phyloP scores from a whole-genome alignment of 768 basidiomycete genomes.

The Trametes coccinea region DNA sequence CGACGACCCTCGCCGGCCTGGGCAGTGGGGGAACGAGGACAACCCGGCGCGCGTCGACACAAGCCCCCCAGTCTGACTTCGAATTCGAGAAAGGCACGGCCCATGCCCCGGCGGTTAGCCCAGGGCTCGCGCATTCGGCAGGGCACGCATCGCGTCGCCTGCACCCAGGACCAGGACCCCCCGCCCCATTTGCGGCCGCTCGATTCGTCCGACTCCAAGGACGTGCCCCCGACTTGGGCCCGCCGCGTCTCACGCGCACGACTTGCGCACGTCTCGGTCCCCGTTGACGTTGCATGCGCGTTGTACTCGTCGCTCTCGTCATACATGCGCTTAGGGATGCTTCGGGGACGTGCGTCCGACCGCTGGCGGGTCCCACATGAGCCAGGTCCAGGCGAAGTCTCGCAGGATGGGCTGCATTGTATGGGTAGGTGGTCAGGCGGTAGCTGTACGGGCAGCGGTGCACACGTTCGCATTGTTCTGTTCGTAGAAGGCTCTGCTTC shows the following conservation, averaged over 20 bases:
- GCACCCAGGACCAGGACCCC: too few species aligned
- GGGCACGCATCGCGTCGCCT: neutral
- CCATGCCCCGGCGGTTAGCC: slow-evolving; percentile 6
- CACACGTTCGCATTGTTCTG: too few species aligned
- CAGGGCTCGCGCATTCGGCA: neutral
- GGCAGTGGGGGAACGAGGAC: neutral
- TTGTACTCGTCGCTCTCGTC: neutral
- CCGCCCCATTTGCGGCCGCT: neutral
- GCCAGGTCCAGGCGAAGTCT: neutral
- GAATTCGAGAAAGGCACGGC: slow-evolving; percentile 12
- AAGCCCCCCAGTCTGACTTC: slow-evolving; percentile 2
- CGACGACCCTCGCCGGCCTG: neutral
- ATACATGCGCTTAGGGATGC: too few species aligned
- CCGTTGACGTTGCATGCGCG: neutral
- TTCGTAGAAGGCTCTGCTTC: too few species aligned
- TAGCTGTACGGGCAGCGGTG: too few species aligned
- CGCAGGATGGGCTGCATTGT: neutral
- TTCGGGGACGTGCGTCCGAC: too few species aligned
- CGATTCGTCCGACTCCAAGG: neutral
- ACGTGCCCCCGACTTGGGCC: neutral
- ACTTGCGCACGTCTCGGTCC: neutral
- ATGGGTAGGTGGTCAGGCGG: too few species aligned
- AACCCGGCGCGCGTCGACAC: too few species aligned
- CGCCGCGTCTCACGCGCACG: neutral
- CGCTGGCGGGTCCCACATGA: too few species aligned